These are phyloP conservation scores for Naganishia onofrii DNA, from an alignment of 768 basidiomycete species.

Conservation along the genomic window DNA sequence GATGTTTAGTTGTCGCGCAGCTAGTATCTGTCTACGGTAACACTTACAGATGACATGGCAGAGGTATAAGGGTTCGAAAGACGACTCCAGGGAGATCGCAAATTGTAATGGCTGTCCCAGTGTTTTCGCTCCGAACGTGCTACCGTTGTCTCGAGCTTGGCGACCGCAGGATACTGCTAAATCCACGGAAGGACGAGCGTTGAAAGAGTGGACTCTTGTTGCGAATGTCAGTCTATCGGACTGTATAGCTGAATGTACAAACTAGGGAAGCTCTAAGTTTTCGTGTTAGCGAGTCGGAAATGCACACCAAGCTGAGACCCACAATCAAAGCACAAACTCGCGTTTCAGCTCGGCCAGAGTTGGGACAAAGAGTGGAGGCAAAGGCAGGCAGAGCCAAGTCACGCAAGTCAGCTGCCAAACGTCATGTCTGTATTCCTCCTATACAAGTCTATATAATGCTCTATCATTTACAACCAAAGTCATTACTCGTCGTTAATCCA, in stretches of 20 bases:
- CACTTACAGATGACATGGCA: slow-evolving; percentile 17
- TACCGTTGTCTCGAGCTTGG: too few relatives aligned
- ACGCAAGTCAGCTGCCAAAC: not conserved
- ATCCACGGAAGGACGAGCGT: too few relatives aligned
- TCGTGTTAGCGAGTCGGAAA: slow-evolving; percentile 15
- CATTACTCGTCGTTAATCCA: not conserved
- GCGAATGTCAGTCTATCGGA: not conserved
- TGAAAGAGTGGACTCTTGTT: not conserved
- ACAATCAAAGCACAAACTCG: not conserved
- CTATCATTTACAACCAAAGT: not conserved
- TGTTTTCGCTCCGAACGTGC: too few relatives aligned
- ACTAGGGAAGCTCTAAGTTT: slow-evolving; percentile 6
- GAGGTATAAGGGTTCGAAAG: too few relatives aligned
- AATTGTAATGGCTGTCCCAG: not conserved
- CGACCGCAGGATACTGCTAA: too few relatives aligned
- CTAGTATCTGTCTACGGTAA: not conserved
- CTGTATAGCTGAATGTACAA: not conserved
- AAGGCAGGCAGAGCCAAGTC: too few relatives aligned
- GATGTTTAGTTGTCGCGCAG: not conserved
- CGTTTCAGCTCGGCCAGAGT: slow-evolving; percentile 9
- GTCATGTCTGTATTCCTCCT: not conserved
- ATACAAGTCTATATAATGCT: not conserved
- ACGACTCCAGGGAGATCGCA: not conserved
- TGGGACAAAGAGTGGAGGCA: not conserved
- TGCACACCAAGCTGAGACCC: slow-evolving; percentile 16